phyloP scores from a whole-genome alignment of 257 asterid species.

The Nicotiana otophora region DNA sequence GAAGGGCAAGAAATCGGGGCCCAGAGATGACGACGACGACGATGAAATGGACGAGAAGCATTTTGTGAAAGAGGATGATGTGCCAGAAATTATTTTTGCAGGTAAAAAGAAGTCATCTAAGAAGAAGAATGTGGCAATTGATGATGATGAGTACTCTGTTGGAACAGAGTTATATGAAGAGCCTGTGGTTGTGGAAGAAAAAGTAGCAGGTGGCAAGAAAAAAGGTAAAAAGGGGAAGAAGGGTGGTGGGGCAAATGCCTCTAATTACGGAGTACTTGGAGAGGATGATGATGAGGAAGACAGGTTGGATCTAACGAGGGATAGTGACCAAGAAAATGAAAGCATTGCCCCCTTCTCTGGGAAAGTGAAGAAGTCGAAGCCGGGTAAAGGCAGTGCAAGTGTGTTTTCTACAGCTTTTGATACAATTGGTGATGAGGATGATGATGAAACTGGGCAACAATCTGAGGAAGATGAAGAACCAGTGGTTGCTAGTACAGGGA shows the following conservation, averaged over 20 bases:
- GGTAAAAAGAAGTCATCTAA: too few species aligned
- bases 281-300: slow-evolving; percentile 43
- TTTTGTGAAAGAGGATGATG: slow-evolving; percentile 23
- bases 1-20: slow-evolving; percentile 40
- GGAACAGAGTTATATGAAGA: slow-evolving; percentile 63
- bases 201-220: slow-evolving; percentile 51
- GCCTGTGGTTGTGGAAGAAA: slow-evolving; percentile 33
- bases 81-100: too few species aligned
- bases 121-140: slow-evolving; percentile 38
- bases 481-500: slow-evolving; percentile 48
- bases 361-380: slow-evolving; percentile 37
- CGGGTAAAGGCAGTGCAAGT: slow-evolving; percentile 30
- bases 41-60: slow-evolving; percentile 17
- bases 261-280: slow-evolving; percentile 55
- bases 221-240: slow-evolving; percentile 66
- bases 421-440: slow-evolving; percentile 27
- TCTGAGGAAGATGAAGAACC: slow-evolving; percentile 44
- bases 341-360: slow-evolving; percentile 19
- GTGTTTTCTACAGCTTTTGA: slow-evolving; percentile 20
- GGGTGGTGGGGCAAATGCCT: slow-evolving; percentile 30
- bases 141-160: slow-evolving; percentile 66
- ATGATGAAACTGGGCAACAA: slow-evolving; percentile 26
- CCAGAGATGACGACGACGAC: slow-evolving; percentile 42
- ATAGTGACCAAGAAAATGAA: slow-evolving; percentile 24
- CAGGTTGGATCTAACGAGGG: slow-evolving; percentile 18